Conservation (phyloP, 371 early-diverging fungal species). For the Apophysomyces trapeziformis region DNA sequence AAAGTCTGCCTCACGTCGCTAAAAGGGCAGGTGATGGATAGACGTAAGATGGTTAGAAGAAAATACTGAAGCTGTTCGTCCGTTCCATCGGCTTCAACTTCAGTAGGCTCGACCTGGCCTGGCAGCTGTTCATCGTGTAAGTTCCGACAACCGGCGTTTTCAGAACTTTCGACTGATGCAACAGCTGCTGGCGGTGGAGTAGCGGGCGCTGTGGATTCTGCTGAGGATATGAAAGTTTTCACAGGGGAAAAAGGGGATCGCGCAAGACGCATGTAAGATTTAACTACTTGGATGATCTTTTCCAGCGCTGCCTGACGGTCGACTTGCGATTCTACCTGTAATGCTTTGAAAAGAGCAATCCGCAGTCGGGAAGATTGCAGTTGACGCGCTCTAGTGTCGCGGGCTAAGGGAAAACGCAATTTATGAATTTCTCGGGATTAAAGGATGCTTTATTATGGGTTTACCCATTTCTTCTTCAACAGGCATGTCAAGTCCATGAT, state of each 20-base stretch:
- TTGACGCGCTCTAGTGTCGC: constrained; percentile 46
- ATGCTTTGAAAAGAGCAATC: constrained; percentile 49
- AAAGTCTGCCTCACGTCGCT: constrained; percentile 61
- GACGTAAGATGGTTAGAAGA: constrained; percentile 58
- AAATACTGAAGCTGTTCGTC: constrained; percentile 49
- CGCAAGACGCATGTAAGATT: constrained; percentile 46
- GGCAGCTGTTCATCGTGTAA: constrained; percentile 10
- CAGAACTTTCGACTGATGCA: background rate
- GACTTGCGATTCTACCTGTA: constrained; percentile 44
- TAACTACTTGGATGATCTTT: constrained; percentile 52
- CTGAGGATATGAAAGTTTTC: constrained; percentile 3
- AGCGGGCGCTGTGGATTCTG: constrained; percentile 25
- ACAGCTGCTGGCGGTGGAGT: constrained; percentile 19
- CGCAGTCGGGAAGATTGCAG: constrained; percentile 52
- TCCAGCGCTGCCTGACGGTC: constrained; percentile 44
- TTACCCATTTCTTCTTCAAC: constrained; percentile 8
- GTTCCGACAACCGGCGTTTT: constrained; percentile 14
- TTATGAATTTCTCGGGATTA: background rate
- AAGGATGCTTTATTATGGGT: background rate
- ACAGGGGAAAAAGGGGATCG: constrained; percentile 31
- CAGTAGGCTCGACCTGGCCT: constrained; percentile 8
- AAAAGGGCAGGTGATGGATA: constrained; percentile 62
- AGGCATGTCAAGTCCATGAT: constrained; percentile 11
- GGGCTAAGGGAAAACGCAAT: constrained; percentile 22
- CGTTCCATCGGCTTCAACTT: constrained; percentile 29